Conservation (phyloP, 208 protist species). For the Acanthamoeba royreba region DNA sequence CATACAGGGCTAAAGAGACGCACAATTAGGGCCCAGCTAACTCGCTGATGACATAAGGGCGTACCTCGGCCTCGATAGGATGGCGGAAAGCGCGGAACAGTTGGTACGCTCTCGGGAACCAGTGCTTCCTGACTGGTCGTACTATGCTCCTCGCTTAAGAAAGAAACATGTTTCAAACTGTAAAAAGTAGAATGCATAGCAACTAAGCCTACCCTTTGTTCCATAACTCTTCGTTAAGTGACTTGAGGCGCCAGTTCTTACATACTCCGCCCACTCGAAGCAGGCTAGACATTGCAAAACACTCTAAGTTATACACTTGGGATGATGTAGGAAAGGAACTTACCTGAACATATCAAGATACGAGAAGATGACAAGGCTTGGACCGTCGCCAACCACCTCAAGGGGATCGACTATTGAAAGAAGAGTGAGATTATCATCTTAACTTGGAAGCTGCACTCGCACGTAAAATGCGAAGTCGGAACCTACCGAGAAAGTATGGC, state of each 20-base stretch:
- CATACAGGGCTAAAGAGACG: not conserved
- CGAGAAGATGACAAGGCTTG: not conserved
- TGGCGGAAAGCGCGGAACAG: not conserved
- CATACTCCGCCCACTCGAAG: conserved; percentile 7
- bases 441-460: not conserved
- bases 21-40: not conserved
- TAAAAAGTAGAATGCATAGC: not conserved
- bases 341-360: conserved; percentile 6
- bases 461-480: not conserved
- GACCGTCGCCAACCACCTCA: not conserved
- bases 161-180: not conserved
- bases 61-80: not conserved
- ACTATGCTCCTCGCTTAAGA: not conserved
- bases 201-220: not conserved
- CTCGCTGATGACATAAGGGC: not conserved
- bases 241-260: not conserved
- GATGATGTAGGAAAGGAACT: not conserved
- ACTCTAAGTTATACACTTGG: not conserved
- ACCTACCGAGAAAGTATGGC: not conserved
- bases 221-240: conserved; percentile 24
- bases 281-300: not conserved
- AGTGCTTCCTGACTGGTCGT: not conserved
- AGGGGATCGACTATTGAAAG: not conserved
- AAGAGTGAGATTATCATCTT: not conserved
- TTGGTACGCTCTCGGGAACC: not conserved